These are phyloP conservation scores for Cercospora nicotianae DNA, from an alignment of 2,329 filamentous ascomycete genomes.

Conservation along the genomic window DNA sequence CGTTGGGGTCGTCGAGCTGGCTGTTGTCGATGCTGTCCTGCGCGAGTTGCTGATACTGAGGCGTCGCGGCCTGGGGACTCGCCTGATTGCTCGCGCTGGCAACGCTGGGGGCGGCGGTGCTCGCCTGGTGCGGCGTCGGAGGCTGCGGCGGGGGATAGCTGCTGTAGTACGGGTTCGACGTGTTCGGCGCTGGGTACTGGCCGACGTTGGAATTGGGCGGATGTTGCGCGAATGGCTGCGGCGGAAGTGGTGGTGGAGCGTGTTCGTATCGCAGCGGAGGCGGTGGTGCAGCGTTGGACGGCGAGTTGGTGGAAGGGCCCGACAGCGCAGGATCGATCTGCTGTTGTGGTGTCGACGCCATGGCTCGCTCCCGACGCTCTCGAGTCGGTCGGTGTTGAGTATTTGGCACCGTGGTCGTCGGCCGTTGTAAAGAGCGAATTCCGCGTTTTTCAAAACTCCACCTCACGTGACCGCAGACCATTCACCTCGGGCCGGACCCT, in stretches of 20 bases:
- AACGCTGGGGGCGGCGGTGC: slow-evolving; percentile 19
- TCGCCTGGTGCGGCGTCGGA: slow-evolving; percentile 21
- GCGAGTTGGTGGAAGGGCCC: neutral
- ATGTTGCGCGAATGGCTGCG: slow-evolving; percentile 6
- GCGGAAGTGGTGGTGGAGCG: neutral
- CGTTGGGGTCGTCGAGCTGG: slow-evolving; percentile 16
- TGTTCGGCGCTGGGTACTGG: slow-evolving; percentile 11
- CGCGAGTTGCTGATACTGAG: slow-evolving; percentile 9
- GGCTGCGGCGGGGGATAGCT: slow-evolving; percentile 24
- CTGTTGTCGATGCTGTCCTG: slow-evolving; percentile 23
- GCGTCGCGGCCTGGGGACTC: slow-evolving; percentile 22
- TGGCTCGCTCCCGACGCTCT: neutral
- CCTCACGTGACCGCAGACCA: neutral
- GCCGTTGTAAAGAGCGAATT: neutral
- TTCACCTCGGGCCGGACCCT: neutral
- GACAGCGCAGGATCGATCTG: slow-evolving; percentile 1
- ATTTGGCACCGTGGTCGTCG: slow-evolving; percentile 3
- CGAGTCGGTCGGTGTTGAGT: slow-evolving; percentile 4
- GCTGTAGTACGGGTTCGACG: slow-evolving; percentile 31
- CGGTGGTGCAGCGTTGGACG: neutral
- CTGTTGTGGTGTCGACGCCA: neutral
- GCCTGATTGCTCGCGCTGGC: slow-evolving; percentile 31
- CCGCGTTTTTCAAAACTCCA: neutral
- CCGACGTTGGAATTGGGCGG: slow-evolving; percentile 5
- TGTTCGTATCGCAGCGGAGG: neutral